Conservation (phyloP, 192 early-diverging fungal species). For the Linnemannia hyalina region DNA sequence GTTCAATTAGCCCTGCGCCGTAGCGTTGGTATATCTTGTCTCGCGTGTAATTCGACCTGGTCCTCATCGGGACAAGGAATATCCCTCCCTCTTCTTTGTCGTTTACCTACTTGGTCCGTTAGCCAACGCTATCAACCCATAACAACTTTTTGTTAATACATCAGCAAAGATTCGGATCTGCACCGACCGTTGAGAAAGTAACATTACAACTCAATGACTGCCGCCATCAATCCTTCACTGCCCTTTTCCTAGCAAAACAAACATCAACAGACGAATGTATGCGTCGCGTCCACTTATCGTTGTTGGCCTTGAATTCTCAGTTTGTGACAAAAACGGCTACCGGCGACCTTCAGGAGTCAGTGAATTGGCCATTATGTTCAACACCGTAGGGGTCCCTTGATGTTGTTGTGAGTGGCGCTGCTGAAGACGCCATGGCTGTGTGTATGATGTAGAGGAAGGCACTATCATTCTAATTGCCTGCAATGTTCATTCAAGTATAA, state of each 20-base stretch:
- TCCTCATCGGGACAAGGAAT: neutral
- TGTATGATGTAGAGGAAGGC: too few relatives aligned
- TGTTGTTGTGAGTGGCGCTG: too few relatives aligned
- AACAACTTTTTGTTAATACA: neutral
- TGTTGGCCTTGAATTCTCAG: neutral
- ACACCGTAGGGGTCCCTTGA: neutral
- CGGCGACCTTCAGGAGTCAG: neutral
- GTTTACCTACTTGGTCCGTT: neutral
- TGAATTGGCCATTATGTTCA: neutral
- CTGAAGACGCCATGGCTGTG: too few relatives aligned
- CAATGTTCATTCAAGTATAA: neutral
- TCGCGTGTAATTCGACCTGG: constrained; percentile 1
- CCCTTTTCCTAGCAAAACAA: neutral
- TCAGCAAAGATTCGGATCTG: neutral
- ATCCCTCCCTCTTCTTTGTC: neutral
- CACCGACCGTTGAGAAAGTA: neutral
- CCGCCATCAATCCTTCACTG: neutral
- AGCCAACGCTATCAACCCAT: neutral
- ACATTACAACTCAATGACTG: neutral
- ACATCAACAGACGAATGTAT: neutral
- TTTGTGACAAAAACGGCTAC: neutral
- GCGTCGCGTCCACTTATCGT: neutral
- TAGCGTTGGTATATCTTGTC: neutral
- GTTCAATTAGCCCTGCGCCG: neutral
- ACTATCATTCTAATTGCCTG: too few relatives aligned